Evolutionary conservation across 2,329 filamentous ascomycete species (phyloP).

Genomic region (Monilinia aucupariae): DNA sequence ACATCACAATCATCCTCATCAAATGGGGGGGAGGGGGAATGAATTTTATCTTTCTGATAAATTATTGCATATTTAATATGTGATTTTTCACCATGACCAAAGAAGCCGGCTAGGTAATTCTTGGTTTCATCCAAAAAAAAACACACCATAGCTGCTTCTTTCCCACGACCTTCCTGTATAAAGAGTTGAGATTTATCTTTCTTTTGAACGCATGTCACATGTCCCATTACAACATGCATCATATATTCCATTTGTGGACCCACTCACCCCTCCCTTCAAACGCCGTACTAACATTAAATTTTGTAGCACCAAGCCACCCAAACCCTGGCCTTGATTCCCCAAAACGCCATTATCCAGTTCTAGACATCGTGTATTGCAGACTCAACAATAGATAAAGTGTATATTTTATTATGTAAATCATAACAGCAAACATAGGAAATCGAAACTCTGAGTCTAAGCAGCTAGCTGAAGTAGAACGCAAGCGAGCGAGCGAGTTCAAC

Average conservation of each 20-base stretch:
- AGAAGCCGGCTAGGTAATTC: background rate
- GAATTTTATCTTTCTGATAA: background rate
- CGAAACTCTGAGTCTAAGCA: slow-evolving; percentile 5
- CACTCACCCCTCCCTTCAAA: background rate
- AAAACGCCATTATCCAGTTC: slow-evolving; percentile 20
- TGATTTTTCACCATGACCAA: background rate
- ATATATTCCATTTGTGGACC: background rate
- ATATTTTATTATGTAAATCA: slow-evolving; percentile 14
- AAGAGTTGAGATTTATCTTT: slow-evolving; percentile 16
- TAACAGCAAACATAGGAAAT: slow-evolving; percentile 18
- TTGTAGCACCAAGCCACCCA: background rate
- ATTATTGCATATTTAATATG: background rate
- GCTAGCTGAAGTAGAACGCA: slow-evolving; percentile 9
- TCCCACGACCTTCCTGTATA: background rate
- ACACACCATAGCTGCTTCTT: background rate
- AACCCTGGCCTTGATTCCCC: background rate
- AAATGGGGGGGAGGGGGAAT: too few relatives aligned
- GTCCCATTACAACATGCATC: background rate
- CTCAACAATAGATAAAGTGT: slow-evolving; percentile 27
- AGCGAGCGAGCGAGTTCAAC: background rate
- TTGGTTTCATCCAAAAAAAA: background rate
- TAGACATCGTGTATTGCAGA: slow-evolving; percentile 31
- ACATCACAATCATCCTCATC: too few relatives aligned
- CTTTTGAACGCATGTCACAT: background rate
- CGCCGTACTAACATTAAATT: background rate